These are phyloP conservation scores for Didymosphaeria variabile DNA, from an alignment of 2,329 filamentous ascomycete species.

Conservation along the genomic window DNA sequence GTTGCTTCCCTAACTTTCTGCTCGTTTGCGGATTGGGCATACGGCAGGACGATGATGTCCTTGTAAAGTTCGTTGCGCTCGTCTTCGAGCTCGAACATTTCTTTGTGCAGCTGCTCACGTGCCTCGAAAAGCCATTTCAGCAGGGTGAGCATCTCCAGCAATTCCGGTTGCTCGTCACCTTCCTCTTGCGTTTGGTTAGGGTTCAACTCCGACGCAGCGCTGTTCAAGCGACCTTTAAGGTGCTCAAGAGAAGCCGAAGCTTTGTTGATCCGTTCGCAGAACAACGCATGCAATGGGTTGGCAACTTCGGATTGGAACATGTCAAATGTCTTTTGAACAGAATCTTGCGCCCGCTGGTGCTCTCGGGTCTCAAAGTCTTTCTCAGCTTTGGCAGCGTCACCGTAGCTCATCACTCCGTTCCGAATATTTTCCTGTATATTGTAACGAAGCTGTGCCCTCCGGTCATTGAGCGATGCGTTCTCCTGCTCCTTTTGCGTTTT, in stretches of 20 bases:
- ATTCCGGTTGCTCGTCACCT: slow-evolving; percentile 91
- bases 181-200: slow-evolving; percentile 92
- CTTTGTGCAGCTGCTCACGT: slow-evolving; percentile 85
- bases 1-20: slow-evolving; percentile 83
- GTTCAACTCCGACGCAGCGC: slow-evolving; percentile 71
- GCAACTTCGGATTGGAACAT: slow-evolving; percentile 83
- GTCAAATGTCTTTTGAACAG: slow-evolving; percentile 83
- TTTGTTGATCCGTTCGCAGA: slow-evolving; percentile 77
- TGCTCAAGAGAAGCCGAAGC: slow-evolving; percentile 82
- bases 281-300: slow-evolving; percentile 81
- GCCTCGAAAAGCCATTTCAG: slow-evolving; percentile 98
- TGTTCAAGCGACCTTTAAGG: slow-evolving; percentile 75
- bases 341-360: slow-evolving; percentile 72
- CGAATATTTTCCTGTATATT: slow-evolving; percentile 83
- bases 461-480: slow-evolving; percentile 64
- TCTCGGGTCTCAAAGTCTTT: slow-evolving; percentile 77
- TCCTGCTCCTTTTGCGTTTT: slow-evolving; percentile 63
- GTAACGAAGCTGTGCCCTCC: slow-evolving; percentile 71
- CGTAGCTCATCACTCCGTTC: slow-evolving; percentile 80
- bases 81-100: slow-evolving; percentile 83
- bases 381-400: slow-evolving; percentile 83
- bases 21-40: slow-evolving; percentile 74
- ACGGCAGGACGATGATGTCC: slow-evolving; percentile 83
- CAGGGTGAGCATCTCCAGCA: slow-evolving; percentile 91
- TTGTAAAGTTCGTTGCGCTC: slow-evolving; percentile 89